Evolutionary conservation across 1,284 basidiomycete genomes (phyloP), one percentile per base, ranked within the genome.

Genomic region (Boletellus sp.): DNA sequence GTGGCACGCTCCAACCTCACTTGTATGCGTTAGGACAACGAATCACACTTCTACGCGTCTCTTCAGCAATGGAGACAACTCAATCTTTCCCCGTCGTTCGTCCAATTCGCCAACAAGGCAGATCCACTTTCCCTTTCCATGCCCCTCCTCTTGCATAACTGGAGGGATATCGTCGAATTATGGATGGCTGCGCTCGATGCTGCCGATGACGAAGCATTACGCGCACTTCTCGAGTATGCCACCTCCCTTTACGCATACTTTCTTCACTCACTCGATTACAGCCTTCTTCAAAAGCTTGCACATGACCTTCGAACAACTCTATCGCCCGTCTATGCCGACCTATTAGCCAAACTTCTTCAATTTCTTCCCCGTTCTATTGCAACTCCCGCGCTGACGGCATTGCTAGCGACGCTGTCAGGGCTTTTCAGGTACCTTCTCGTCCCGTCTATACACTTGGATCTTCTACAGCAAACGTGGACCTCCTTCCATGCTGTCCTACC

Each of bases 81-180:
- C 48, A 93, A 91, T 66, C 80, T 95, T 26, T 80, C 89, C 1
- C 80, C 86, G 0, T 77, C 83, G 0, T 95, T 93, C 69, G 73
- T 91, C 52, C 70, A 76, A 19, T 90, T 93, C 57, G 81, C 86
- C 3, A 75, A 79, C 51, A 74, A 78, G 47, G 78, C 79, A 0
- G 75, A 80, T 36, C 72, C 79, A 0, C 73, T 93, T 24, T 85
- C 88, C 1, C 78, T 81, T 3, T 92, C 89, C 1, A 82, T 95
- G 74, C 85, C 92, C 0, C 74, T 93, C 43, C 80, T 93, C 3
- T 72, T 96, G 11, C 87, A 90, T 61, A 89, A 94, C 64, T 89
- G 89, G 78, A 73, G 74, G 49, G 77, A 85, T 15, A 77, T 94
- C 5, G 71, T 84, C 12, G 71, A 76, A 0, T 56, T 83, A 4